Evolutionary conservation across 1,139 yeast species (phyloP).

Genomic region (Magnusiomyces tetraspermus): DNA sequence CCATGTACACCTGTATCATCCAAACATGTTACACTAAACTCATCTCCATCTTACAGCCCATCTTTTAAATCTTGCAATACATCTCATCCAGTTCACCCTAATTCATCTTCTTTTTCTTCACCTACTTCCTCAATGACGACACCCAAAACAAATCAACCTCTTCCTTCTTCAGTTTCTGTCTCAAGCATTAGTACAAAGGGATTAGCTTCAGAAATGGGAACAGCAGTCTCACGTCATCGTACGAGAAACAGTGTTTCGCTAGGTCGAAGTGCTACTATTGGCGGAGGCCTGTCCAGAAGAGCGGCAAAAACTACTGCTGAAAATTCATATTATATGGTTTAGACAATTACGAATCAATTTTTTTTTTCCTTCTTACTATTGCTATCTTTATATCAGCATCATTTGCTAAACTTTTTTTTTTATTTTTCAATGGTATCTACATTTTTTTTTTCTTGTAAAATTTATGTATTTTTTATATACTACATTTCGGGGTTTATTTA

Average conservation of each 20-base stretch:
- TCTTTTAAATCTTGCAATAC: too few species aligned
- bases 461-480: background rate
- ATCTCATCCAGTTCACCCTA: background rate
- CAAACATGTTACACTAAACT: background rate
- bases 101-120: background rate
- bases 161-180: background rate
- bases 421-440: background rate
- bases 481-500: background rate
- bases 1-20: background rate
- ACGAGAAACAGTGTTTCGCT: background rate
- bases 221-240: background rate
- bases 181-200: background rate
- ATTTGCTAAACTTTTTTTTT: background rate
- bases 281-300: background rate
- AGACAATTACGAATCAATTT: too few species aligned
- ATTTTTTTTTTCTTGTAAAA: background rate
- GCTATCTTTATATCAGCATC: background rate
- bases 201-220: background rate
- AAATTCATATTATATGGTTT: conserved; percentile 5
- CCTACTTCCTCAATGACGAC: background rate
- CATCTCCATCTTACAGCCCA: background rate
- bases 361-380: too few species aligned
- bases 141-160: background rate
- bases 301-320: background rate
- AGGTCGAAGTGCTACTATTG: background rate